Percentiles rank a stretch among this genome's conserved stretches.
phyloP scores from a whole-genome alignment of 371 early-diverging fungal species.

The Capniomyces stellatus region DNA sequence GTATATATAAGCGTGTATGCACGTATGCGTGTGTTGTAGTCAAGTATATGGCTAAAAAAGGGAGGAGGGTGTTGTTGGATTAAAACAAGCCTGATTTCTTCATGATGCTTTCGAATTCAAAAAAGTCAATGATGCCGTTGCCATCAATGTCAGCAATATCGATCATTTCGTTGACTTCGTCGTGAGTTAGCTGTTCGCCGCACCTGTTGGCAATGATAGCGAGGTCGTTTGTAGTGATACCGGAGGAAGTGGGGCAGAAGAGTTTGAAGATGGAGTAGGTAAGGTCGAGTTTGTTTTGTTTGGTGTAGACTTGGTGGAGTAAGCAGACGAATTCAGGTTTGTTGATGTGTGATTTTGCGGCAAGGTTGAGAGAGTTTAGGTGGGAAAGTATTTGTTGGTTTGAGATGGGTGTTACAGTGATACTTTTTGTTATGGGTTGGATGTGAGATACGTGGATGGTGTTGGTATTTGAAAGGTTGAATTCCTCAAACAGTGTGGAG shows the following conservation, averaged over 20 bases:
- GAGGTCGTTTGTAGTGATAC: conserved; percentile 31
- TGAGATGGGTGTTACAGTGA: not conserved
- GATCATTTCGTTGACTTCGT: conserved; percentile 51
- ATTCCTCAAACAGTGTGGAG: no score
- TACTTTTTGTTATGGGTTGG: not conserved
- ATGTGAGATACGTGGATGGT: no score
- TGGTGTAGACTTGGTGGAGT: not conserved
- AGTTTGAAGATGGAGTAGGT: not conserved
- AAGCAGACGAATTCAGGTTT: not conserved
- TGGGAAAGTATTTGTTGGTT: not conserved
- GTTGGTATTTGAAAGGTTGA: no score
- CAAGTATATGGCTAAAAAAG: not conserved
- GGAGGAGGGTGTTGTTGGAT: not conserved
- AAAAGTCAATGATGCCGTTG: conserved; percentile 29
- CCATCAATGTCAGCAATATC: conserved; percentile 41
- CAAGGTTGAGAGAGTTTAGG: not conserved
- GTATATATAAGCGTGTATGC: no score
- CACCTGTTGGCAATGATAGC: conserved; percentile 31
- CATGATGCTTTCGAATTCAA: conserved; percentile 35
- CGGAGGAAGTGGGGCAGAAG: conserved; percentile 27
- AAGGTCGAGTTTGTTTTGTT: not conserved
- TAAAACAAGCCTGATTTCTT: conserved; percentile 27
- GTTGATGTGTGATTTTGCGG: not conserved
- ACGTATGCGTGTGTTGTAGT: no score
- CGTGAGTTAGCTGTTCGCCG: conserved; percentile 44